Evolutionary conservation across 2,329 filamentous ascomycete species (phyloP).

Genomic region (Aurifilum marmelostoma): DNA sequence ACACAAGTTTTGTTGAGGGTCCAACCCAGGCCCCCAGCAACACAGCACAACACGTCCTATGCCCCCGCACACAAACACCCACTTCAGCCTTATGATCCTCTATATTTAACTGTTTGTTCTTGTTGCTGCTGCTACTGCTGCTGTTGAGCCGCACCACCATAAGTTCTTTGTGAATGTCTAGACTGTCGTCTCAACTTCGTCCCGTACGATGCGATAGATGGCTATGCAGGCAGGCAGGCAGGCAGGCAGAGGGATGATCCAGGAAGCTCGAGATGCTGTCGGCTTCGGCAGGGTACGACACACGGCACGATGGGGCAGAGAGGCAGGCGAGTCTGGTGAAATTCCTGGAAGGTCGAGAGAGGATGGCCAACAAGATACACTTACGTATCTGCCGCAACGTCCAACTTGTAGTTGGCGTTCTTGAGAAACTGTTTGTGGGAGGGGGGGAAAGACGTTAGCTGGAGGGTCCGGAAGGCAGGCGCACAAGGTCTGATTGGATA

Average conservation of each 20-base stretch:
- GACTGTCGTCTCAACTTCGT: neutral
- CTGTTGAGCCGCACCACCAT: neutral
- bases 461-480: neutral
- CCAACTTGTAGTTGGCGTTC: constrained; percentile 52
- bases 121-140: neutral
- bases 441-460: constrained; percentile 14
- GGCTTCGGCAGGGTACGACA: neutral
- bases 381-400: constrained; percentile 61
- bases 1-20: neutral
- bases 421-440: constrained; percentile 50
- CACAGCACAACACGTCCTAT: neutral
- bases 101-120: neutral
- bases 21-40: neutral
- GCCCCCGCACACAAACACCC: neutral
- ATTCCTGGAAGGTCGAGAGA: constrained; percentile 16
- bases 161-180: neutral
- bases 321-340: neutral
- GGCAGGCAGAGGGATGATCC: neutral
- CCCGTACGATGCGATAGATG: neutral
- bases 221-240: neutral
- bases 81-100: neutral
- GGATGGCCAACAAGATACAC: constrained; percentile 39
- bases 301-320: neutral
- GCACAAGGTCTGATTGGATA: neutral
- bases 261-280: constrained; percentile 5